A percentile compares a stretch with the other conserved stretches of the same genome.
These are phyloP conservation scores for Piloderma croceum DNA, from an alignment of 768 basidiomycete genomes.

Conservation along the genomic window DNA sequence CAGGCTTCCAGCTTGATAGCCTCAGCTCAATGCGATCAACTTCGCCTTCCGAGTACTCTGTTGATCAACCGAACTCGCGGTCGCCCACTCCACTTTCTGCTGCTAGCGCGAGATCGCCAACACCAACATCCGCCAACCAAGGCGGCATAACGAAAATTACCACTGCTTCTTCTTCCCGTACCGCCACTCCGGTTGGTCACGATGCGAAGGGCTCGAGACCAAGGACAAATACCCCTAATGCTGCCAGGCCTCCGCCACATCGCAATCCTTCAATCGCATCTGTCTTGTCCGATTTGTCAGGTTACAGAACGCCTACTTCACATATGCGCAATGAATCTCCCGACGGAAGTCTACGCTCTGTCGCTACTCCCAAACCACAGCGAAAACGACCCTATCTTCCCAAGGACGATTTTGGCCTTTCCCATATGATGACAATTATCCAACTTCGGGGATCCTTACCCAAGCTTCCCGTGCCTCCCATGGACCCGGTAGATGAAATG, in stretches of 20 bases:
- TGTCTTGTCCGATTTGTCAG: constrained; percentile 60
- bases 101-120: constrained; percentile 25
- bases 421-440: constrained; percentile 84
- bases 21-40: constrained; percentile 24
- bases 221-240: constrained; percentile 20
- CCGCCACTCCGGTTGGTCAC: constrained; percentile 14
- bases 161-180: constrained; percentile 1
- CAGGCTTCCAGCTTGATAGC: constrained; percentile 17
- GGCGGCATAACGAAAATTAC: too few species aligned
- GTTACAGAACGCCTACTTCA: constrained; percentile 40
- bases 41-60: constrained; percentile 55
- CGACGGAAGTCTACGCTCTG: background rate
- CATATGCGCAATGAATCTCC: constrained; percentile 22
- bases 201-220: constrained; percentile 12
- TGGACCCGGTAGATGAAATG: constrained; percentile 66
- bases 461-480: constrained; percentile 29
- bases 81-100: constrained; percentile 40
- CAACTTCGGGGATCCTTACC: constrained; percentile 50
- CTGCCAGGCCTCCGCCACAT: constrained; percentile 12
- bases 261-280: constrained; percentile 73
- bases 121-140: constrained; percentile 17
- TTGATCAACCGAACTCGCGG: constrained; percentile 35
- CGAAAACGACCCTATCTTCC: constrained; percentile 47
- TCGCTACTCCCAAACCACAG: constrained; percentile 24
- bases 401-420: constrained; percentile 83